Evolutionary conservation across 768 basidiomycete species (phyloP), one percentile per base, ranked within the genome.

Genomic region (Punctularia strigosozonata): DNA sequence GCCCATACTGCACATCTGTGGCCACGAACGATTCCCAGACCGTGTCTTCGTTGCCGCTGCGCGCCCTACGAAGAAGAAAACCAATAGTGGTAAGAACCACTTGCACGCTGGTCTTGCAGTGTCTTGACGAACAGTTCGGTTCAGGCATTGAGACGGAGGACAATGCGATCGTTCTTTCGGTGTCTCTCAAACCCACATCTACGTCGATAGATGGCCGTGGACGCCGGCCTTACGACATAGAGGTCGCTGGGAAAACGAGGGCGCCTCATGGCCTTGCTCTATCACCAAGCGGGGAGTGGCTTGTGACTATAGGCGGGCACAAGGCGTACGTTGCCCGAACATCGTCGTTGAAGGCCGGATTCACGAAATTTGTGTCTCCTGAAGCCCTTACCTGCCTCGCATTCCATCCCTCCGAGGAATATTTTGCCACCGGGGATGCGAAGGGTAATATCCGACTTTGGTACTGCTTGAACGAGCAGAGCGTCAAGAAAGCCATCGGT

Each of bases 351-450:
- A 65, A 68, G 40, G 63, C 72, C 7, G 81, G 84, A 3, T 87
- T 86, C 57, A 78, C 74, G 28, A 91, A 89, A 59, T 87, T 83
- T 48, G 77, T 83, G 10, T 84, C 84, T 33, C 74, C 82, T 1
- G 85, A 94, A 41, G 61, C 59, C 20, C 64, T 97, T 42, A 90
- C 85, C 2, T 89, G 85, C 54, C 65, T 95, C 31, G 76, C 85
- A 4, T 84, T 86, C 54, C 89, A 94, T 55, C 94, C 94, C 2
- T 68, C 65, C 37, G 82, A 95, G 45, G 87, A 92, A 40, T 92
- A 85, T 59, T 95, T 98, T 56, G 95, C 90, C 3, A 95, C 94
- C 0, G 95, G 95, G 19, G 92, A 98, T 50, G 67, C 64, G 17
- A 77, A 77, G 45, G 95, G 95, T 39, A 67, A 73, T 46, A 81